Base-by-base conservation (phyloP, 2,329 filamentous ascomycete species). In the Alternaria sp. region DNA sequence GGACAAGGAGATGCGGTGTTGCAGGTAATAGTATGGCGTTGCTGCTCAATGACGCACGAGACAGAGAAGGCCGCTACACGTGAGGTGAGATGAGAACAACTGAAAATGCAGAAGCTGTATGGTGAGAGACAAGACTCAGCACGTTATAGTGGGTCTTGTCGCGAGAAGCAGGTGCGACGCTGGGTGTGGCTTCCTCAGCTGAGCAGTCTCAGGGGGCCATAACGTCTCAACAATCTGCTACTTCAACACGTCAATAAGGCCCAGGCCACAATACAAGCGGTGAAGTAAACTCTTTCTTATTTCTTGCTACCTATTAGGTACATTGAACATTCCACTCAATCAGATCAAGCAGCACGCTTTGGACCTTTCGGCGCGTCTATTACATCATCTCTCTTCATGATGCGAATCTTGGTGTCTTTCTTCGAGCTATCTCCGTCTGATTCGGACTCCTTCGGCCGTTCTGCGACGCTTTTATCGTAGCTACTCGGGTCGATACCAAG, bases 401-500 rank as follows among this genome's bases (percentile, higher is more conserved):
- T 76, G 42, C 73, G 68, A 12, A 79, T 72, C 65, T 76, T 78
- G 0, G 68, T 68, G 28, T 78, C 76, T 61, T 75, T 76, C 63
- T 72, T 75, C 30, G 55, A 57, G 32, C 61, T 65, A 4, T 72
- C 74, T 7, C 39, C 41, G 36, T 73, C 72, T 41, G 64, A 59
- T 38, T 76, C 76, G n/a, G 64, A 66, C 52, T 78, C 74, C 61
- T 77, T 78, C 32, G 68, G 72, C 64, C 74, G 71, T 63, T 76
- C 74, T 22, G 74, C 72, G 55, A 77, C 67, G 60, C 68, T 82
- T 74, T 74, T 81, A 63, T 88, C 86, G 67, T 84, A 88, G 74
- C 84, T 88, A 59, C 81, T 85, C 1, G 87, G 86, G 71, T 89
- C 87, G 58, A 90, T 87, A 8, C 88, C 88, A 7, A 90, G 75